Base-by-base conservation (phyloP, 345 rosid species). In the Pistacia vera region DNA sequence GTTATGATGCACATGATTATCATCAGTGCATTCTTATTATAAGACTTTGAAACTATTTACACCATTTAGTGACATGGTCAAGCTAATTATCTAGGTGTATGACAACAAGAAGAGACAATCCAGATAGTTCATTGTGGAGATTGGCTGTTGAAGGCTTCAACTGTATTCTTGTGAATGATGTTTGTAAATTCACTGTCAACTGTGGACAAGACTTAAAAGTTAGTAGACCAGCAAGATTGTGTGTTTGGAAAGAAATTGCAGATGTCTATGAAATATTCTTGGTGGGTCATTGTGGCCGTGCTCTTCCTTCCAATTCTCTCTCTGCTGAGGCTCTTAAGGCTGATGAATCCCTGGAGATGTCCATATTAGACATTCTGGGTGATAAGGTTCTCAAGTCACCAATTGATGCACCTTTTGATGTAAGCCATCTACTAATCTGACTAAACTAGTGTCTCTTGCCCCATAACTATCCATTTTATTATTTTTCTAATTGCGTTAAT, bases 101-200 rank as follows among this genome's bases (percentile, higher is more conserved):
- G 99, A 92, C 91, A 78, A 87, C 91, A 66, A 90, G 99, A 86
- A 89, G 99, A 85, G 99, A 96, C 83, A 82, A 84, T 81, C 98
- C 98, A 71, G 97, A 96, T 83, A 92, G 95, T 80, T 91, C 93
- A 63, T 93, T 96, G 60, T 95, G 99, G 98, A 91, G 95, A 82
- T 66, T 84, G 18, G 98, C 99, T 62, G 92, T 92, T 71, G 91
- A 92, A 84, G 98, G 98, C 71, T 93, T 93, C 88, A 91, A 93
- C 84, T 84, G 83, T 67, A 81, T 96, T 77, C 88, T 96, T 68
- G 77, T 85, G 61, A 92, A 92, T 82, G 98, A 90, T 80, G 81
- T 85, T 74, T 81, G 84, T 81, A 84, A 82, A 67, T 75, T 79
- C 73, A 28, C 74, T 68, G 68, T 57, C 72, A 86, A 82, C 46